phyloP scores from a whole-genome alignment of 371 early-diverging fungal genomes.

The Sanchytrium tribonematis region DNA sequence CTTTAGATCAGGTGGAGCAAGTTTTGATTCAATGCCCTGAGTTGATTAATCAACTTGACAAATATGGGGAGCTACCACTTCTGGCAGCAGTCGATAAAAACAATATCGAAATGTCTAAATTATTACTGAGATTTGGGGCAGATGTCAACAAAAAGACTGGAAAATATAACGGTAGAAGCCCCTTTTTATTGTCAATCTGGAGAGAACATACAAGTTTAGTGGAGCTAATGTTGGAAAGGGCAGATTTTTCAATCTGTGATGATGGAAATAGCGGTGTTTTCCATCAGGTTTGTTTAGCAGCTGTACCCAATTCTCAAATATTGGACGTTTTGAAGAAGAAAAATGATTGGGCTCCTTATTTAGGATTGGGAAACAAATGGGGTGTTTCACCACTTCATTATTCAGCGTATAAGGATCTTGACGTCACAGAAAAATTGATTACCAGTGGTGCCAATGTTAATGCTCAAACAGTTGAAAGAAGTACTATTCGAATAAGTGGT shows the following conservation, averaged over 20 bases:
- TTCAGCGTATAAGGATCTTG: neutral
- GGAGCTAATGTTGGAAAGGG: neutral
- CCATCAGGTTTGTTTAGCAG: conserved; percentile 1
- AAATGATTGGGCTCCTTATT: neutral
- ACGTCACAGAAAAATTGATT: neutral
- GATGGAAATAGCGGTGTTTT: neutral
- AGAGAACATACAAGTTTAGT: neutral
- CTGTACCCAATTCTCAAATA: neutral
- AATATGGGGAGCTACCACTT: neutral
- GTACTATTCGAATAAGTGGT: neutral
- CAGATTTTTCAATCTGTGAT: neutral
- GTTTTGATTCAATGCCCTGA: neutral
- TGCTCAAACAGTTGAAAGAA: neutral
- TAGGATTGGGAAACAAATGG: neutral
- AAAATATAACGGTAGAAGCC: neutral
- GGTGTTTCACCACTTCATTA: neutral
- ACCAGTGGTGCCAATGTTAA: neutral
- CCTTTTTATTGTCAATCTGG: neutral
- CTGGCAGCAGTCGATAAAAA: neutral
- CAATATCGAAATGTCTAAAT: neutral
- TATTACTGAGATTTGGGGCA: neutral
- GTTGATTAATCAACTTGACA: neutral
- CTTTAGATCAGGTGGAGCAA: neutral
- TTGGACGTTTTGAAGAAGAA: neutral
- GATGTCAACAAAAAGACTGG: neutral